These are phyloP conservation scores for Akanthomyces lecanii DNA, from an alignment of 2,329 filamentous ascomycete genomes.

Conservation along the genomic window DNA sequence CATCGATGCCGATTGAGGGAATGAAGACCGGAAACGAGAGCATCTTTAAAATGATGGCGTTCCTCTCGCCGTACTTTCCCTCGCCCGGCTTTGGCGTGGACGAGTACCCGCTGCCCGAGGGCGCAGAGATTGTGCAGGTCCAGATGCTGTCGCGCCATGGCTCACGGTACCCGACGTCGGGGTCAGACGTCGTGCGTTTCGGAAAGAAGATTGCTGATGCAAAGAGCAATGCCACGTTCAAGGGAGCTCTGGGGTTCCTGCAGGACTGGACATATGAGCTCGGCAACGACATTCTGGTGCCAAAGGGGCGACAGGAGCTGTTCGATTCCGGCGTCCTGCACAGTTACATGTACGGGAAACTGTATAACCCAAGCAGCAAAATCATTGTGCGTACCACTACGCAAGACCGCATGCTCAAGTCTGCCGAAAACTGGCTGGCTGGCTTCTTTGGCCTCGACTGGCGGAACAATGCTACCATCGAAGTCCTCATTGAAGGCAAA, in stretches of 20 bases:
- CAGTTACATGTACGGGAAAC: slow-evolving; percentile 66
- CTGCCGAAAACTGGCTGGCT: slow-evolving; percentile 71
- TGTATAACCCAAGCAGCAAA: slow-evolving; percentile 69
- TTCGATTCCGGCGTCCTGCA: slow-evolving; percentile 65
- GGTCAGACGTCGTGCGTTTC: slow-evolving; percentile 50
- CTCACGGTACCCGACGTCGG: slow-evolving; percentile 64
- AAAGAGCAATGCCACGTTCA: slow-evolving; percentile 49
- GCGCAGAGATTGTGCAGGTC: slow-evolving; percentile 65
- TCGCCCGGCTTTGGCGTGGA: slow-evolving; percentile 70
- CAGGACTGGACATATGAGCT: slow-evolving; percentile 66
- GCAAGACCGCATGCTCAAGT: slow-evolving; percentile 73
- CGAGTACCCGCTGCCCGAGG: slow-evolving; percentile 64
- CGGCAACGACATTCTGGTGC: slow-evolving; percentile 67
- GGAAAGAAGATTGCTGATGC: slow-evolving; percentile 55
- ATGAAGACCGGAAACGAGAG: slow-evolving; percentile 52
- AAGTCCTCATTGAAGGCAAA: slow-evolving; percentile 62
- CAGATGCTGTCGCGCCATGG: slow-evolving; percentile 72
- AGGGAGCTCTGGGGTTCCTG: slow-evolving; percentile 59
- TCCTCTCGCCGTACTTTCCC: slow-evolving; percentile 63
- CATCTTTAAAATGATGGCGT: slow-evolving; percentile 68
- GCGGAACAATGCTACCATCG: slow-evolving; percentile 67
- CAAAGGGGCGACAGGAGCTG: slow-evolving; percentile 67
- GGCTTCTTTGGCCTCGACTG: slow-evolving; percentile 76
- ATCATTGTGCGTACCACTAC: slow-evolving; percentile 71
- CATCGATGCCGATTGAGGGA: slow-evolving; percentile 62